Evolutionary conservation across 2,329 filamentous ascomycete species (phyloP).

Genomic region (Pyrenochaeta sp.): DNA sequence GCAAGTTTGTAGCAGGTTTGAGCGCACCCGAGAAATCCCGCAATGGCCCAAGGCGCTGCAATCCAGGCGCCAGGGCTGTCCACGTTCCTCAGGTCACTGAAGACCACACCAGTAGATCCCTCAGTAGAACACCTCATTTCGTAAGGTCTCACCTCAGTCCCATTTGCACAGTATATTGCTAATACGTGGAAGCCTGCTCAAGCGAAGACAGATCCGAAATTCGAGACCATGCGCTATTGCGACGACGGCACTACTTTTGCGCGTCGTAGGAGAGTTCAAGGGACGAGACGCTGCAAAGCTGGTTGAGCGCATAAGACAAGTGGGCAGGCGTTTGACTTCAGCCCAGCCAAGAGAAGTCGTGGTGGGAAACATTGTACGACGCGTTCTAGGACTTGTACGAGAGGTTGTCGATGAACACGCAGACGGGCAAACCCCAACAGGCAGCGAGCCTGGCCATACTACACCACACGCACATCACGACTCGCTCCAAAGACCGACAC

Average conservation of each 20-base stretch:
- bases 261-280: constrained; percentile 83
- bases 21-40: not conserved
- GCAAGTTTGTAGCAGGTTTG: not conserved
- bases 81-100: constrained; percentile 77
- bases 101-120: constrained; percentile 76
- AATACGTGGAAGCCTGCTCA: constrained; percentile 72
- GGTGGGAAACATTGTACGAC: constrained; percentile 91
- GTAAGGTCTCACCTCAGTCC: constrained; percentile 59
- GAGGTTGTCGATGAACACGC: constrained; percentile 87
- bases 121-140: constrained; percentile 85
- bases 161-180: constrained; percentile 10
- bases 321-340: constrained; percentile 78
- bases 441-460: constrained; percentile 68
- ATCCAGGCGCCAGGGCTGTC: constrained; percentile 74
- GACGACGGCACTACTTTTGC: constrained; percentile 86
- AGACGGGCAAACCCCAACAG: constrained; percentile 66
- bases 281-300: constrained; percentile 81
- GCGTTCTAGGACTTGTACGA: constrained; percentile 87
- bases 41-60: constrained; percentile 39
- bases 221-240: constrained; percentile 90
- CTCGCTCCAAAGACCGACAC: constrained; percentile 45
- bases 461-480: constrained; percentile 46
- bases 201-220: constrained; percentile 87
- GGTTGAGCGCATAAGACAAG: constrained; percentile 78
- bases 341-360: constrained; percentile 91